Conservation (phyloP, 2,329 filamentous ascomycete species). For the Cercospora sp. region DNA sequence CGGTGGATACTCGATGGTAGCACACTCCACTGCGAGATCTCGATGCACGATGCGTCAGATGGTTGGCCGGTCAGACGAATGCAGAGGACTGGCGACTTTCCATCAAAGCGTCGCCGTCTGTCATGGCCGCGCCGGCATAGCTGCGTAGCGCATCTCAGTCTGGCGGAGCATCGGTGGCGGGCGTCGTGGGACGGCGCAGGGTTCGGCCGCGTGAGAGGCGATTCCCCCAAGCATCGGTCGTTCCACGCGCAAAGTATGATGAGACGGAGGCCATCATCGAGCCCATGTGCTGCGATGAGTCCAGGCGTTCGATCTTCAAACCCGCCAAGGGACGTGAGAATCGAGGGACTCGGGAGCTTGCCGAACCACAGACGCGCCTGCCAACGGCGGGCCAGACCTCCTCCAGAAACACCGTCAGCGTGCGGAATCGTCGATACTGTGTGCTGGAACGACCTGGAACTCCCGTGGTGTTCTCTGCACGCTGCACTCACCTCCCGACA, state of each 20-base stretch:
- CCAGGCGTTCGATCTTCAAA: too few relatives aligned
- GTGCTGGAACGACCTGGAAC: not conserved
- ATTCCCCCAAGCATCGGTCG: not conserved
- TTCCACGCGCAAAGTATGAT: too few relatives aligned
- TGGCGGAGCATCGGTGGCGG: not conserved
- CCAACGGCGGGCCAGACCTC: not conserved
- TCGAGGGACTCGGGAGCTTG: not conserved
- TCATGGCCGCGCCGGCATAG: not conserved
- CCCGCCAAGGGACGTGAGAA: too few relatives aligned
- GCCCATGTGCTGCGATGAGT: too few relatives aligned
- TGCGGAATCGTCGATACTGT: not conserved
- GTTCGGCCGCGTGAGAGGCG: conserved; percentile 1
- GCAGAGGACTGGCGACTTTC: not conserved
- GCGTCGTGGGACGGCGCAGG: not conserved
- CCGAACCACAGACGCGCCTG: not conserved
- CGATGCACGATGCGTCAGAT: conserved; percentile 2
- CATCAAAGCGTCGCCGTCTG: not conserved
- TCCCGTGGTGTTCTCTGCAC: not conserved
- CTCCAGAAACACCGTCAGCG: not conserved
- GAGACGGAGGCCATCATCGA: too few relatives aligned
- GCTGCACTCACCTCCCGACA: not conserved
- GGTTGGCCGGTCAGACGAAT: not conserved
- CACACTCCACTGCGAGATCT: not conserved
- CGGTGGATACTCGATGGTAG: not conserved
- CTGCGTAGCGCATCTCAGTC: not conserved